phyloP scores from a whole-genome alignment of 2,329 filamentous ascomycete genomes.

The Nakataea oryzae region DNA sequence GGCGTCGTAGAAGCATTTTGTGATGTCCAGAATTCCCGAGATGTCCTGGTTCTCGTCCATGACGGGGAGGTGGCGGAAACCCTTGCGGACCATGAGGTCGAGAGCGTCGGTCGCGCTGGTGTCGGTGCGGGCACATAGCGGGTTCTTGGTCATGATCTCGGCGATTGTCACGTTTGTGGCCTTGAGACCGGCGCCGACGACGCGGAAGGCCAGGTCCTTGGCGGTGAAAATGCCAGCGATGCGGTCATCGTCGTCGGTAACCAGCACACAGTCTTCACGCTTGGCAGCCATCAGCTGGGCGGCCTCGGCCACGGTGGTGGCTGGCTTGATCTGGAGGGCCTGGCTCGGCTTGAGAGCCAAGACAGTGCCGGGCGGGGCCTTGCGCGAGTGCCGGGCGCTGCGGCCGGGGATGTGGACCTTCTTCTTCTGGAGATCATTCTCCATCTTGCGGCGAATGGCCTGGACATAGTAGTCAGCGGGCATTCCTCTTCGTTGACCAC shows the following conservation, averaged over 20 bases:
- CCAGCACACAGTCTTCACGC: conserved; percentile 92
- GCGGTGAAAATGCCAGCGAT: conserved; percentile 99
- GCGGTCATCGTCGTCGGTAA: conserved; percentile 94
- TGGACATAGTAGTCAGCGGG: conserved; percentile 31
- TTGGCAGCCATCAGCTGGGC: conserved; percentile 98
- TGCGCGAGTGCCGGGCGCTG: conserved; percentile 72
- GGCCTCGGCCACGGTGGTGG: conserved; percentile 86
- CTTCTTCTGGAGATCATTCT: conserved; percentile 97
- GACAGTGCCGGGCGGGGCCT: conserved; percentile 91
- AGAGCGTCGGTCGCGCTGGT: conserved; percentile 96
- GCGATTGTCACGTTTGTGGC: conserved; percentile 85
- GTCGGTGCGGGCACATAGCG: conserved; percentile 90
- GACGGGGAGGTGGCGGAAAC: conserved; percentile 92
- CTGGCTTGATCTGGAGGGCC: conserved; percentile 94
- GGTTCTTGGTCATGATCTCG: conserved; percentile 99
- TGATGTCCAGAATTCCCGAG: conserved; percentile 94
- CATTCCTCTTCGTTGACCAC: conserved; percentile 6
- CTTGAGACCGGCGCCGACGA: conserved; percentile 85
- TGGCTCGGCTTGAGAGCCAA: conserved; percentile 91
- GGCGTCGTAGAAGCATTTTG: conserved; percentile 98
- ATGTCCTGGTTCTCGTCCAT: conserved; percentile 99
- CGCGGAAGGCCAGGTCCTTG: conserved; percentile 95
- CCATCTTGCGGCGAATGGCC: conserved; percentile 95
- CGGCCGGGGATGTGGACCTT: conserved; percentile 63
- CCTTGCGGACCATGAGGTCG: conserved; percentile 96